Conservation (phyloP, 768 basidiomycete species). For the Sistotremastrum niveocremeum region DNA sequence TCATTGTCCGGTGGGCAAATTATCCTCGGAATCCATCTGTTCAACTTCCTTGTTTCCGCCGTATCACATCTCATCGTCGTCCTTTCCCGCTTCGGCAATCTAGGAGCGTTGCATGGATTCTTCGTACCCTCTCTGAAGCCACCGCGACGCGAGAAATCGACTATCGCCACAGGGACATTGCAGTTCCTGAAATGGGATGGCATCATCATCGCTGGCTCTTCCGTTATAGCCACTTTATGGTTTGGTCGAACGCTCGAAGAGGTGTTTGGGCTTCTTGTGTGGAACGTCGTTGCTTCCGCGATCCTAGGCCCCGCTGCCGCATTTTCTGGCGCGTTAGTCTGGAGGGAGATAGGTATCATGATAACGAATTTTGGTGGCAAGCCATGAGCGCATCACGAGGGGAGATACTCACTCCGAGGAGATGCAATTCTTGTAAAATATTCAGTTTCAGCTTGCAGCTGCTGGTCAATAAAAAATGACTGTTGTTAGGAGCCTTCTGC, state of each 20-base stretch:
- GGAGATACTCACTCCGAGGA: too few species aligned
- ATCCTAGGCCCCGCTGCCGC: slow-evolving; percentile 1
- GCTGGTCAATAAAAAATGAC: too few species aligned
- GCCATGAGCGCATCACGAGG: too few species aligned
- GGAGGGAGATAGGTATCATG: background rate
- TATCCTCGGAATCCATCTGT: background rate
- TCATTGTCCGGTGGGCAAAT: background rate
- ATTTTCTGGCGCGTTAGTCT: background rate
- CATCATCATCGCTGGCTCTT: background rate
- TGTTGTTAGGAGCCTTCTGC: too few species aligned
- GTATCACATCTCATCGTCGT: background rate
- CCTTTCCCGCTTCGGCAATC: background rate
- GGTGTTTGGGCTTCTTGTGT: background rate
- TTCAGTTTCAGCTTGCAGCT: too few species aligned
- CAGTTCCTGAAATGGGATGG: slow-evolving; percentile 5
- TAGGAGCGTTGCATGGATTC: background rate
- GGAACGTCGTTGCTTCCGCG: background rate
- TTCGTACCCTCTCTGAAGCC: background rate
- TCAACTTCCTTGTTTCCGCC: background rate
- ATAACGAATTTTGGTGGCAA: too few species aligned
- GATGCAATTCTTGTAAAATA: too few species aligned
- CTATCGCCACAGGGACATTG: background rate
- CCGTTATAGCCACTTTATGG: slow-evolving; percentile 2
- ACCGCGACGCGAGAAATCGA: slow-evolving; percentile 2
- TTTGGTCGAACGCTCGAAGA: background rate